Conservation (phyloP, 768 basidiomycete genomes). For the Macrolepiota fuliginosa region DNA sequence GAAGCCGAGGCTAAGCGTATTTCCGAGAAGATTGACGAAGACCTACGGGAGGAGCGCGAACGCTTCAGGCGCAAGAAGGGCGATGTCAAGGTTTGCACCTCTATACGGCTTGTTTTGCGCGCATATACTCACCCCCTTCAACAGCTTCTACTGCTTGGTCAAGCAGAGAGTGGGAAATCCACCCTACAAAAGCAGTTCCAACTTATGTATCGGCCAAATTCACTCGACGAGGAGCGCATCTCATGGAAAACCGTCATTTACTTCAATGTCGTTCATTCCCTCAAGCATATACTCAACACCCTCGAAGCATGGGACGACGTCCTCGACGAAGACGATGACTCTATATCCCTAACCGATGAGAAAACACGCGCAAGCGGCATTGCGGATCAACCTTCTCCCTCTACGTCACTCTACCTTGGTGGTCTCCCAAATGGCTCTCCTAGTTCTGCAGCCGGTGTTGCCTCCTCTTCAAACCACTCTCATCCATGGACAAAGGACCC, state of each 20-base stretch:
- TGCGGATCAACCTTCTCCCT: constrained; percentile 37
- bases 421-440: constrained; percentile 22
- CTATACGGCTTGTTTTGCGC: constrained; percentile 15
- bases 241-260: constrained; percentile 77
- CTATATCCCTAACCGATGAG: constrained; percentile 23
- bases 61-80: constrained; percentile 60
- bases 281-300: constrained; percentile 65
- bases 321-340: constrained; percentile 45
- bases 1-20: constrained; percentile 76
- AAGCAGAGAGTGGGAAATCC: constrained; percentile 78
- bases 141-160: constrained; percentile 72
- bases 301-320: constrained; percentile 62
- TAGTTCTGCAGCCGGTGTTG: constrained; percentile 24
- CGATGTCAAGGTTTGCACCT: constrained; percentile 61
- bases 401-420: constrained; percentile 32
- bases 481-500: constrained; percentile 24
- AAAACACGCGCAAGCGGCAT: constrained; percentile 30
- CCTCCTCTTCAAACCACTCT: constrained; percentile 25
- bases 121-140: constrained; percentile 34
- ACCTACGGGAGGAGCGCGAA: constrained; percentile 69
- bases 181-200: constrained; percentile 80
- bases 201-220: constrained; percentile 75
- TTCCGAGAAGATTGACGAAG: constrained; percentile 82
- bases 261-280: constrained; percentile 71
- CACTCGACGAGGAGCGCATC: constrained; percentile 63